These are phyloP conservation scores for Achlya hypogyna DNA, from an alignment of 352 stramenopile genomes.

Conservation along the genomic window DNA sequence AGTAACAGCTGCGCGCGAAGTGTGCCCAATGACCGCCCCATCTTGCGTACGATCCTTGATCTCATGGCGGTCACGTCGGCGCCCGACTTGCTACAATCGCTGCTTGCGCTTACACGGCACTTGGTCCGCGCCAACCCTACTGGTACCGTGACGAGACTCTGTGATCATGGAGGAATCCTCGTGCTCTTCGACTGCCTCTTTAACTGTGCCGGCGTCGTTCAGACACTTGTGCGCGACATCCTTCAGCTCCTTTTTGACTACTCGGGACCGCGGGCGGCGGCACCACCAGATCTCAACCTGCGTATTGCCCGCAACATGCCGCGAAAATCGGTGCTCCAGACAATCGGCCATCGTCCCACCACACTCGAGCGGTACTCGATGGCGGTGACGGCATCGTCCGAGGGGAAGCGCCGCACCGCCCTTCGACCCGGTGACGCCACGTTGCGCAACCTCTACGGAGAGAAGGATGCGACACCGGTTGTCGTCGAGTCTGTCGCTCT, in stretches of 20 bases:
- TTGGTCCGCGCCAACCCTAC: neutral
- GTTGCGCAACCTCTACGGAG: neutral
- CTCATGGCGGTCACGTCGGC: neutral
- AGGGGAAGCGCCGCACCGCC: neutral
- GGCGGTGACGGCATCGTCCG: neutral
- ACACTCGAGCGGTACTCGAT: neutral
- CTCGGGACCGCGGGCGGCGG: neutral
- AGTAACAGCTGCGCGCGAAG: neutral
- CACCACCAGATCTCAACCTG: neutral
- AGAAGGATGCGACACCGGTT: neutral
- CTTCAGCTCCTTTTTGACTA: neutral
- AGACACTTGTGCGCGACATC: neutral
- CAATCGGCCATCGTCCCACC: neutral
- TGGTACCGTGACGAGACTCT: neutral
- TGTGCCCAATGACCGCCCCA: neutral
- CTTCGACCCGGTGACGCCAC: neutral
- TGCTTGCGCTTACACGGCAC: neutral
- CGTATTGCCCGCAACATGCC: neutral
- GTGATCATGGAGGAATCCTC: conserved; percentile 6
- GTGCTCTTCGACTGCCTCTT: conserved; percentile 14
- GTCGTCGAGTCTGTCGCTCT: neutral
- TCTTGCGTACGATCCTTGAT: conserved; percentile 6
- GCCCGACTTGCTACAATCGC: neutral
- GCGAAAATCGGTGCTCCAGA: neutral
- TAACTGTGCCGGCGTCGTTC: neutral